Evolutionary conservation across 208 protist species (phyloP).

Genomic region (Willaertia magna): DNA sequence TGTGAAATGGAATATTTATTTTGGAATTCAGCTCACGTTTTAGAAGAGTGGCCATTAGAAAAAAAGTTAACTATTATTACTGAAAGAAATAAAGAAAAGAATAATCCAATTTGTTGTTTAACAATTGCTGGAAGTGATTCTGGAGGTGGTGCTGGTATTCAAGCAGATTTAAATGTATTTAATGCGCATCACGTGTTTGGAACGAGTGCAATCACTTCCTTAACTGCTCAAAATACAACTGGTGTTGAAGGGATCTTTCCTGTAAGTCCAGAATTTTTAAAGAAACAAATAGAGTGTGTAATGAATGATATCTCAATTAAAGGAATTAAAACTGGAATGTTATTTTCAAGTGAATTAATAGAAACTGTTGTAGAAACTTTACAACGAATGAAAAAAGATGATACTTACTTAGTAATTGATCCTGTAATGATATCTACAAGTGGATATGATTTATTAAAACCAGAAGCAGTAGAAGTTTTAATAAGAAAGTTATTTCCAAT

Average conservation of each 20-base stretch:
- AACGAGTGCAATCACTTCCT: slow-evolving; percentile 27
- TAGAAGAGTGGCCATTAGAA: not conserved
- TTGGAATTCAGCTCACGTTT: not conserved
- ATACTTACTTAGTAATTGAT: slow-evolving; percentile 25
- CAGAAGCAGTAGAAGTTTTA: slow-evolving; percentile 13
- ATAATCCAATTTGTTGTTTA: not conserved
- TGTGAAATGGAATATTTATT: not conserved
- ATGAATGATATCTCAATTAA: slow-evolving; percentile 23
- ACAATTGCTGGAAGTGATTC: slow-evolving; percentile 31
- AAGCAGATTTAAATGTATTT: slow-evolving; percentile 37
- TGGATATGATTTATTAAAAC: slow-evolving; percentile 16
- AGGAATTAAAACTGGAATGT: slow-evolving; percentile 36
- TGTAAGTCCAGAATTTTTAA: not conserved
- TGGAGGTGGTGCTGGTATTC: slow-evolving; percentile 31
- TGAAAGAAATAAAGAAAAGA: not conserved
- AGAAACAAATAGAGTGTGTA: slow-evolving; percentile 24
- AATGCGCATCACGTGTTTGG: slow-evolving; percentile 25
- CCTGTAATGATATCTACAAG: slow-evolving; percentile 33
- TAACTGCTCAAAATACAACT: slow-evolving; percentile 31
- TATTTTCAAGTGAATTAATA: slow-evolving; percentile 21
- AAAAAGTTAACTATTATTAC: not conserved
- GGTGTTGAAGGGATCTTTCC: slow-evolving; percentile 20
- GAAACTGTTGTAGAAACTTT: not conserved
- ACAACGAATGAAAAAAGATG: not conserved
- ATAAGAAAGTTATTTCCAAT: slow-evolving; percentile 9